Evolutionary conservation across 139 green algal genomes (phyloP).

Genomic region (Coelastrella sp.): DNA sequence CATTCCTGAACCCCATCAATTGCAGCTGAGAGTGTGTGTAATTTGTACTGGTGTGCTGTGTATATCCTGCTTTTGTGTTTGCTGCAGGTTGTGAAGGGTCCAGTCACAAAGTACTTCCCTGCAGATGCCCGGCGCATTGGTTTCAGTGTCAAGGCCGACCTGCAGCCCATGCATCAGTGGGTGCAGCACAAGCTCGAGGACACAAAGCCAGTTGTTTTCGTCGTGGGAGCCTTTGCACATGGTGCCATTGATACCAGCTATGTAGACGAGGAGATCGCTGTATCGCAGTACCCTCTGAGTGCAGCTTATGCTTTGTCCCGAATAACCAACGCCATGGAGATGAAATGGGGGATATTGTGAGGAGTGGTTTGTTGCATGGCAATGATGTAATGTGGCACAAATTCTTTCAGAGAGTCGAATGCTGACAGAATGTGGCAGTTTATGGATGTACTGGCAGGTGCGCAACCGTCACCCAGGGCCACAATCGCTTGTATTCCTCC

Average conservation of each 20-base stretch:
- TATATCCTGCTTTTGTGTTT: neutral
- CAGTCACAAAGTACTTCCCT: conserved; percentile 89
- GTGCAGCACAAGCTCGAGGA: conserved; percentile 57
- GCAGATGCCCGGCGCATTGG: conserved; percentile 77
- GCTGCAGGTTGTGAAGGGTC: conserved; percentile 86
- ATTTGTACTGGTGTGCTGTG: neutral
- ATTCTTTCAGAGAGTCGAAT: too few species aligned
- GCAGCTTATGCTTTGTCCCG: conserved; percentile 88
- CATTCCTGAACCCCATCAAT: too few species aligned
- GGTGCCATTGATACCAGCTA: conserved; percentile 91
- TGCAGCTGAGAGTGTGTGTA: neutral
- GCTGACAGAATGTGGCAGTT: too few species aligned
- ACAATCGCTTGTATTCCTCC: too few species aligned
- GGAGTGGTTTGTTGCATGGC: neutral
- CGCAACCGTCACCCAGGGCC: too few species aligned
- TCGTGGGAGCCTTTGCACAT: conserved; percentile 94
- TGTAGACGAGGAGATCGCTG: conserved; percentile 85
- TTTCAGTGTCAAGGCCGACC: conserved; percentile 80
- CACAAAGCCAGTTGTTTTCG: conserved; percentile 81
- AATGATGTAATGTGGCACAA: too few species aligned
- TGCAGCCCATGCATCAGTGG: conserved; percentile 68
- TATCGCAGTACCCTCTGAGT: conserved; percentile 93
- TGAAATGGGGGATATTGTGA: conserved; percentile 84
- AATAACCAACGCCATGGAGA: conserved; percentile 93
- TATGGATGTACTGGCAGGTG: too few species aligned